Evolutionary conservation across 805 yeast genomes (phyloP).

Genomic region (Cyberlindnera suaveolens): DNA sequence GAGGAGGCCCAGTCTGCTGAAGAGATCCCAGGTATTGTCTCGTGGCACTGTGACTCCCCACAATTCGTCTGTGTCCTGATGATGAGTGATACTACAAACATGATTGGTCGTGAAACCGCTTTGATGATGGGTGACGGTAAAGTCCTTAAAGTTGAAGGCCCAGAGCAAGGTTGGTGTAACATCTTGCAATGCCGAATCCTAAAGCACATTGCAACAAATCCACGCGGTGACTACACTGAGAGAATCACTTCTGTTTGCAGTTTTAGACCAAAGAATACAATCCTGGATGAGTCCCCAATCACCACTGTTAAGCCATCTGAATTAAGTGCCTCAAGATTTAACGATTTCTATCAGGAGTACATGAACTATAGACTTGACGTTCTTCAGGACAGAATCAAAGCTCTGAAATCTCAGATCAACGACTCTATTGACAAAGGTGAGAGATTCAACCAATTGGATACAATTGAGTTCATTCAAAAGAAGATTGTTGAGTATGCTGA

Average conservation of each 20-base stretch:
- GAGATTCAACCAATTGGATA: conserved; percentile 31
- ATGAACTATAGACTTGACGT: conserved; percentile 33
- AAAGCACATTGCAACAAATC: conserved; percentile 42
- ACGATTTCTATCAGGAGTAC: conserved; percentile 36
- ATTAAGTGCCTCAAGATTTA: conserved; percentile 30
- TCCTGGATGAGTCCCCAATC: conserved; percentile 33
- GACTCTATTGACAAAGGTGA: conserved; percentile 20
- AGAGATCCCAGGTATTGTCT: conserved; percentile 46
- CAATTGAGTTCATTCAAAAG: conserved; percentile 26
- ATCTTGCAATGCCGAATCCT: conserved; percentile 42
- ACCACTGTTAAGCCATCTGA: conserved; percentile 36
- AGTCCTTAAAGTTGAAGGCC: conserved; percentile 29
- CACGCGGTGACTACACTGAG: conserved; percentile 30
- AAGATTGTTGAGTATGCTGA: conserved; percentile 25
- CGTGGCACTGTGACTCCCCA: conserved; percentile 60
- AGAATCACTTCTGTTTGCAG: conserved; percentile 39
- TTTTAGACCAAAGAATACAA: conserved; percentile 35
- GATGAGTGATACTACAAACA: conserved; percentile 50
- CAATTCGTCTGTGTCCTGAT: conserved; percentile 61
- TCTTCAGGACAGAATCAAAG: conserved; percentile 26
- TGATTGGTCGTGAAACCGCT: conserved; percentile 59
- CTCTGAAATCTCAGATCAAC: conserved; percentile 23
- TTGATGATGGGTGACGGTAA: conserved; percentile 30
- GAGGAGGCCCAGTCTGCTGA: conserved; percentile 8
- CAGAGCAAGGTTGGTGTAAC: conserved; percentile 44